phyloP scores from a whole-genome alignment of 768 basidiomycete species.

The Suillus variegatus region DNA sequence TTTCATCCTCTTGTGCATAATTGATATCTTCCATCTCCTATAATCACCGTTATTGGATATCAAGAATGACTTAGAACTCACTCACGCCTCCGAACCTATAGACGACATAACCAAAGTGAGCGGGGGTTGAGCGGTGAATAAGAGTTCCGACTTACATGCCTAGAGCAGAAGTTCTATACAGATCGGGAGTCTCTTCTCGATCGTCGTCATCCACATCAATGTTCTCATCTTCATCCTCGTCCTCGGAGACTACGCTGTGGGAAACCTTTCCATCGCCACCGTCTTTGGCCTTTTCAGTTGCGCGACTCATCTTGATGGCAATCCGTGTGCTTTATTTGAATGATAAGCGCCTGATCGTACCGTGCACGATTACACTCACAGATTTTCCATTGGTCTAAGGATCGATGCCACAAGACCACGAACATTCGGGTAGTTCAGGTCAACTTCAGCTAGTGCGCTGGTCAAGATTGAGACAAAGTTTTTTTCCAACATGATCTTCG shows the following conservation, averaged over 20 bases:
- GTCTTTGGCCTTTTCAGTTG: conserved; percentile 67
- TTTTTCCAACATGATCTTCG: conserved; percentile 98
- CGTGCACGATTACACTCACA: conserved; percentile 54
- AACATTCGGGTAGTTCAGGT: conserved; percentile 94
- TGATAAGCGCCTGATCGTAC: conserved; percentile 9
- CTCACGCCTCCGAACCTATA: conserved; percentile 77
- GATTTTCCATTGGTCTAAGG: conserved; percentile 82
- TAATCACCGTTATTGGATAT: conserved; percentile 19
- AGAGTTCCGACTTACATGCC: conserved; percentile 69
- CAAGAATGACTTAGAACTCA: conserved; percentile 3
- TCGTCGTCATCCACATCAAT: conserved; percentile 59
- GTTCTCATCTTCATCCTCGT: conserved; percentile 52
- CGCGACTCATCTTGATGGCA: conserved; percentile 96
- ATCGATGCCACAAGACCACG: conserved; percentile 84
- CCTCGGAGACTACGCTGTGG: conserved; percentile 40
- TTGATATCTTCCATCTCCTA: conserved; percentile 87
- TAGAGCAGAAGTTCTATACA: conserved; percentile 94
- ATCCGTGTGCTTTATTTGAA: conserved; percentile 72
- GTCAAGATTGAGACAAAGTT: conserved; percentile 91
- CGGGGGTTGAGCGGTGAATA: not conserved
- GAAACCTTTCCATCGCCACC: conserved; percentile 47
- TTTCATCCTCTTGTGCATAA: conserved; percentile 67
- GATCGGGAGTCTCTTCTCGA: conserved; percentile 85
- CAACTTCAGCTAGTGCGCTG: conserved; percentile 85
- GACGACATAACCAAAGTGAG: not conserved